Base-by-base conservation (phyloP, 2,329 filamentous ascomycete genomes). In the Pseudogymnoascus sp. region DNA sequence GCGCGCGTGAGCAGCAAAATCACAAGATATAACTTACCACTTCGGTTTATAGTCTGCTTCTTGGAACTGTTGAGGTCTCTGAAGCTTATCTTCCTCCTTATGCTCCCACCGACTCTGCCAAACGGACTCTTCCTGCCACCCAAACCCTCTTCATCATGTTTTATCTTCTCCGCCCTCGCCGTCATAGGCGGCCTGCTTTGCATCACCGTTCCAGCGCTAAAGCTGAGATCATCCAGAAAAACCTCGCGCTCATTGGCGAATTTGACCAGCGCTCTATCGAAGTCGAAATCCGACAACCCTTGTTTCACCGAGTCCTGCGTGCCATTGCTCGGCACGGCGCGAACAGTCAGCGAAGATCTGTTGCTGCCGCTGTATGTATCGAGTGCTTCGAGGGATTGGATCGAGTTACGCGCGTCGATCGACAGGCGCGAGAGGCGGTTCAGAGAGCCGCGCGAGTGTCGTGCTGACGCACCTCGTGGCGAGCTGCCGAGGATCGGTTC, bases 21-120 rank as follows among this genome's bases (percentile, higher is more conserved):
- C 55, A 4, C 9, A 27, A 25, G 41, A 62, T 17, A 21, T 29
- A 66, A 80, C 87, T 80, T 81, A 90, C 89, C 83, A 78, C 89
- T 84, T 76, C 90, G 88, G 66, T 86, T 84, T 67, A 88, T 80
- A 27, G 92, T 88, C 71, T 94, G 90, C 74, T 92, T 87, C 79
- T 93, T 93, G 79, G 91, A 83, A 77, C 92, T 97, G 76, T 89
- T 96, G 90, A 97, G 95, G 70, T 97, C 94, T 69, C 88, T 84
- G 74, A 93, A 91, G 69, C 93, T 96, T 76, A 99, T 89, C 71
- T 94, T 91, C 74, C 94, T 86, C 66, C 93, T 85, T 69, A 99
- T 89, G 76, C 92, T 97, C 48, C 93, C 93, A 65, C 86, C 90
- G 73, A 86, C 81, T 12, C 67, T 72, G 59, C 68, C 67, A 51